A percentile compares a stretch with the other conserved stretches of the same genome.
phyloP scores from a whole-genome alignment of 176 grass and related monocot species.

The Carex scoparia region DNA sequence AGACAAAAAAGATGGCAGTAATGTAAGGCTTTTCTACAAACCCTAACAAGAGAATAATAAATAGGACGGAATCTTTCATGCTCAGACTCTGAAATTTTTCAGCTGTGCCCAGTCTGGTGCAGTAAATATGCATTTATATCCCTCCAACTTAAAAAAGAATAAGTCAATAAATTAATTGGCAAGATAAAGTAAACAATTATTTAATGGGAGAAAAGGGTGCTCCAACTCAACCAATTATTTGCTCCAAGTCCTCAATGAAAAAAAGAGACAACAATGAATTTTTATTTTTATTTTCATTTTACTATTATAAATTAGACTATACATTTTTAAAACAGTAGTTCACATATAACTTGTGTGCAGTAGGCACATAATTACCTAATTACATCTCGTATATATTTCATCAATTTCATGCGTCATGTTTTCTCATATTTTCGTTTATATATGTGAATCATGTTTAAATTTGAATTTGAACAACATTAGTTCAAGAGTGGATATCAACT shows the following conservation, averaged over 20 bases:
- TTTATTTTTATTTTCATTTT: not conserved
- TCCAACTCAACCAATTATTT: not conserved
- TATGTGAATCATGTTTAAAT: too few relatives aligned
- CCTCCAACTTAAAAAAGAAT: not conserved
- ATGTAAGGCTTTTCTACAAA: slow-evolving; percentile 5
- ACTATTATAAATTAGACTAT: not conserved
- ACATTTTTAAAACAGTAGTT: not conserved
- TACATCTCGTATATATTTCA: too few relatives aligned
- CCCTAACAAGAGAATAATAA: slow-evolving; percentile 14
- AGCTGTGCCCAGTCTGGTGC: slow-evolving; percentile 5
- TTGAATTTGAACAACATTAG: too few relatives aligned
- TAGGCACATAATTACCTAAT: too few relatives aligned
- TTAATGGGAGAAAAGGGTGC: not conserved
- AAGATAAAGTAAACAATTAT: not conserved
- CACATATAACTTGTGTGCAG: too few relatives aligned
- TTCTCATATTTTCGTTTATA: too few relatives aligned
- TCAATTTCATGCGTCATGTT: too few relatives aligned
- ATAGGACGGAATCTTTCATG: slow-evolving; percentile 27
- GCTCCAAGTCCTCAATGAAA: not conserved
- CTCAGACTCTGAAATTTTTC: slow-evolving; percentile 11
- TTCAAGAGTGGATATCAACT: too few relatives aligned
- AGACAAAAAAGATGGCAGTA: slow-evolving; percentile 11
- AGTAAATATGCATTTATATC: slow-evolving; percentile 19
- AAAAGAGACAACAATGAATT: not conserved
- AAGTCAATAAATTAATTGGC: not conserved